Percentiles rank a stretch among this genome's conserved stretches.
Evolutionary conservation across 768 basidiomycete species (phyloP).

Genomic region (Suillus tomentosus): DNA sequence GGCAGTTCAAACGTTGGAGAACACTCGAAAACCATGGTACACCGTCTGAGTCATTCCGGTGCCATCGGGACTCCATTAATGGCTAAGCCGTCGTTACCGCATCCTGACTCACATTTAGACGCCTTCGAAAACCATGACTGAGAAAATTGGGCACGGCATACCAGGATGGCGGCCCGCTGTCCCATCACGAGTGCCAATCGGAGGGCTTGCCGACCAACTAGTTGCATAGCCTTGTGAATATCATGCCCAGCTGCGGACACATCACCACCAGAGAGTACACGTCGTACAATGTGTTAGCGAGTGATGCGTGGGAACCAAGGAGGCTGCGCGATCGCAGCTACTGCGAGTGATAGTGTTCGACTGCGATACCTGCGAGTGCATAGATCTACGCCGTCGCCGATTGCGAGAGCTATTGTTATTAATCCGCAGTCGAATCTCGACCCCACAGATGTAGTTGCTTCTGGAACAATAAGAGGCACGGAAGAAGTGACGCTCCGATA

Average conservation of each 20-base stretch:
- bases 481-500: neutral
- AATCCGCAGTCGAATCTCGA: neutral
- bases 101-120: conserved; percentile 5
- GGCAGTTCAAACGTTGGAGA: neutral
- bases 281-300: neutral
- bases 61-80: neutral
- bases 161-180: neutral
- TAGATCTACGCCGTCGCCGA: too few relatives aligned
- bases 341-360: neutral
- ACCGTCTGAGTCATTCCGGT: neutral
- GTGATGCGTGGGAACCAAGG: neutral
- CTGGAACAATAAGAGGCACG: neutral
- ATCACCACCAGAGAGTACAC: neutral
- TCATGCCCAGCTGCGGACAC: neutral
- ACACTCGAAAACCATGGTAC: neutral
- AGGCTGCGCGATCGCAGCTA: neutral
- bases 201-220: neutral
- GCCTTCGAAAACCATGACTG: neutral
- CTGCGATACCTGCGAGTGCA: conserved; percentile 6
- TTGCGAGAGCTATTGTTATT: neutral
- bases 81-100: conserved; percentile 4
- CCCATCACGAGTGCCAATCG: neutral
- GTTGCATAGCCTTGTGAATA: neutral
- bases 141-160: neutral
- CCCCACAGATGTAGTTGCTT: neutral